Evolutionary conservation across 1,284 basidiomycete species (phyloP).

Genomic region (Pterulicium gracile): DNA sequence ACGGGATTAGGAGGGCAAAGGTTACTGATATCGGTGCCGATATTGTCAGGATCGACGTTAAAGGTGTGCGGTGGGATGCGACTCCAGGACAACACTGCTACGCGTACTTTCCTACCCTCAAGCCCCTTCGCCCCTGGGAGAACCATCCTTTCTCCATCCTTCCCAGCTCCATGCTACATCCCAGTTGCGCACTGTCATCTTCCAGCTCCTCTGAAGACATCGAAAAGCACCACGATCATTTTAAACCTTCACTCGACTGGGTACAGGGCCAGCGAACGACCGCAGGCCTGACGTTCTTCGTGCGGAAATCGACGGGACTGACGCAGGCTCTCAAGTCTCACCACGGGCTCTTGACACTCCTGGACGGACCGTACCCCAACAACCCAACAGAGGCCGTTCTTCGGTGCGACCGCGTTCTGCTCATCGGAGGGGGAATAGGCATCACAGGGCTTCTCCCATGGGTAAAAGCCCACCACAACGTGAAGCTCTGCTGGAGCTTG

Average conservation of each 20-base stretch:
- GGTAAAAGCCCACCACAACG: neutral
- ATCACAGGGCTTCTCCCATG: neutral
- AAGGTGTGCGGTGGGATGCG: neutral
- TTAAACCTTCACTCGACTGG: neutral
- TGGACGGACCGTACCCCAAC: neutral
- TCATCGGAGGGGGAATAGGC: neutral
- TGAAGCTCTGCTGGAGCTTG: neutral
- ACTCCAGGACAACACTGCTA: neutral
- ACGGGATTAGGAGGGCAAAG: neutral
- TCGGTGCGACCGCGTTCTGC: neutral
- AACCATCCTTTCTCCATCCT: neutral
- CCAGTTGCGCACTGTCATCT: neutral
- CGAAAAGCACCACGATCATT: neutral
- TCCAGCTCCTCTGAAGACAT: neutral
- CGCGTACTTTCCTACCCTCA: neutral
- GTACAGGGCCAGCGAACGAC: neutral
- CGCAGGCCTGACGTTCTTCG: neutral
- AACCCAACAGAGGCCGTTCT: neutral
- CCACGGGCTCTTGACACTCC: neutral
- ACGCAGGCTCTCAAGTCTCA: neutral
- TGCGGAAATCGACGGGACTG: neutral
- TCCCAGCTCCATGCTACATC: neutral
- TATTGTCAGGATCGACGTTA: neutral
- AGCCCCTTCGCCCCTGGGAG: neutral
- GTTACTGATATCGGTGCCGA: neutral